A percentile compares a stretch with the other conserved stretches of the same genome.
Evolutionary conservation across 768 basidiomycete species (phyloP).

Genomic region (Kwoniella shandongensis): DNA sequence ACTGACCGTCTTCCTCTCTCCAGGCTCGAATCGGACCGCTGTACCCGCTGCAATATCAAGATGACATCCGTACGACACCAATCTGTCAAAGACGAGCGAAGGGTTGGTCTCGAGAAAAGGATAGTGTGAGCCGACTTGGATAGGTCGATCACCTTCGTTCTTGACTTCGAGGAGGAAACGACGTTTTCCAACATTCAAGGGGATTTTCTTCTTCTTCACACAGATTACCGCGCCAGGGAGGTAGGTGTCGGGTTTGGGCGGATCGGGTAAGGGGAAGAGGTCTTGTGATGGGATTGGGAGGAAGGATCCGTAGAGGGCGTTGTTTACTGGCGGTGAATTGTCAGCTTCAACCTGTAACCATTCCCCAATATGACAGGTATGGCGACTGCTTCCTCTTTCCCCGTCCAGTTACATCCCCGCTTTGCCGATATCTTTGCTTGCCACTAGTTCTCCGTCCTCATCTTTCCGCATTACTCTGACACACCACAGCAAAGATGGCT

Average conservation of each 20-base stretch:
- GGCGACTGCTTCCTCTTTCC: too few relatives aligned
- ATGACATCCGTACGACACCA: conserved; percentile 65
- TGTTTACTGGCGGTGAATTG: conserved; percentile 56
- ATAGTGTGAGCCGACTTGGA: conserved; percentile 95
- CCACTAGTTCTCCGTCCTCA: too few relatives aligned
- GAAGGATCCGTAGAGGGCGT: conserved; percentile 94
- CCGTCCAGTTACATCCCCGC: too few relatives aligned
- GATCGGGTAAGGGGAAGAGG: conserved; percentile 63
- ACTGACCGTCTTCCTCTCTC: conserved; percentile 77
- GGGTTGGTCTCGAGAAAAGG: conserved; percentile 89
- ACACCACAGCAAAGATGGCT: background rate
- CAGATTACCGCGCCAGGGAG: conserved; percentile 73
- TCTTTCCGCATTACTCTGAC: too few relatives aligned
- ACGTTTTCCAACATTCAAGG: conserved; percentile 72
- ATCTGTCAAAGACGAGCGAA: conserved; percentile 76
- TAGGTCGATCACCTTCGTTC: conserved; percentile 88
- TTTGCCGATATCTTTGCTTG: too few relatives aligned
- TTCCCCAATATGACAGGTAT: too few relatives aligned
- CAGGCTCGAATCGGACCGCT: conserved; percentile 94
- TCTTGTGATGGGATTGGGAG: conserved; percentile 71
- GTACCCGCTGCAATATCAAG: conserved; percentile 94
- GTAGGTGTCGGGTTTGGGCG: conserved; percentile 57
- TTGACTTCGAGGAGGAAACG: conserved; percentile 72
- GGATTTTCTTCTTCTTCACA: conserved; percentile 60
- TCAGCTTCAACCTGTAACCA: background rate